Conservation (phyloP, 2,329 filamentous ascomycete genomes). For the Thielaviopsis musarum region DNA sequence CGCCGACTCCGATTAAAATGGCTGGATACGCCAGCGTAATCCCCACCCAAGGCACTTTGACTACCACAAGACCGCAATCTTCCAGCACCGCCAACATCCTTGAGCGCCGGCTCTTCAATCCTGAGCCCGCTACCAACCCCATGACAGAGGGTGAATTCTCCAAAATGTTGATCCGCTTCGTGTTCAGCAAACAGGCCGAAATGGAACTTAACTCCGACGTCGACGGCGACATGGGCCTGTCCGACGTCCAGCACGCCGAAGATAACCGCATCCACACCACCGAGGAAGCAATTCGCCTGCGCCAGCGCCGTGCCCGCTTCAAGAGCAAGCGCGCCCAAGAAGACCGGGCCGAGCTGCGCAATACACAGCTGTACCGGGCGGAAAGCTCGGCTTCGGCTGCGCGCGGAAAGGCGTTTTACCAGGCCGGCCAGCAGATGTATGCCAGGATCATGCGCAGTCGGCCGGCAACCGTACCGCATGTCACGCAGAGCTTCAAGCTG, state of each 20-base stretch:
- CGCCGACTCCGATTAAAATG: constrained; percentile 7
- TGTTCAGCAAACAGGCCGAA: background rate
- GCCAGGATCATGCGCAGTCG: background rate
- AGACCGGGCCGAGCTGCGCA: background rate
- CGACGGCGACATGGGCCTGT: background rate
- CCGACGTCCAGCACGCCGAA: background rate
- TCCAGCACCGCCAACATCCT: background rate
- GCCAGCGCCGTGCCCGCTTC: background rate
- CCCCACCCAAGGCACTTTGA: background rate
- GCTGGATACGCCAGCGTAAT: background rate
- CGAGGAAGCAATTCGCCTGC: background rate
- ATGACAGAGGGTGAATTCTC: background rate
- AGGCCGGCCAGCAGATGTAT: background rate
- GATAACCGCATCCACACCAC: background rate
- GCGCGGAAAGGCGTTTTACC: background rate
- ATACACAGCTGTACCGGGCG: background rate
- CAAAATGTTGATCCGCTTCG: background rate
- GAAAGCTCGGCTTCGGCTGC: background rate
- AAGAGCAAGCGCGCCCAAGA: background rate
- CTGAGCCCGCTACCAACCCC: background rate
- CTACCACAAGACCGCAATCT: background rate
- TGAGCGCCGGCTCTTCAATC: background rate
- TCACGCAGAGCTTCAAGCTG: background rate
- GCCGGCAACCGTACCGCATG: background rate
- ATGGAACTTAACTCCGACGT: background rate